These are phyloP conservation scores for Triticum aestivum DNA, from an alignment of 176 grass and related monocot genomes.

Conservation along the genomic window IWGSC_CS_RefSeq_v2.1 NC_057813.1:211211889-211212388, in stretches of 20 bases:
- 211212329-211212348: background rate
- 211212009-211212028: constrained; percentile 89
- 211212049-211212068: constrained; percentile 85
- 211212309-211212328: background rate
- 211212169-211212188: background rate
- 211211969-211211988: background rate
- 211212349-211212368: constrained; percentile 54
- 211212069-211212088: constrained; percentile 58
- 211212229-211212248: constrained; percentile 60
- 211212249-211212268: constrained; percentile 77
- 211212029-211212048: constrained; percentile 86
- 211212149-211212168: background rate
- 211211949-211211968: background rate
- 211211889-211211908: background rate
- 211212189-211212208: background rate
- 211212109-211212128: constrained; percentile 89
- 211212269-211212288: constrained; percentile 60
- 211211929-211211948: background rate
- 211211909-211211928: background rate
- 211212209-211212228: background rate
- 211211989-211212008: constrained; percentile 70
- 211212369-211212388: constrained; percentile 72
- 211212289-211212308: background rate
- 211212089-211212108: constrained; percentile 66
- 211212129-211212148: constrained; percentile 80